phyloP scores from a whole-genome alignment of 805 yeast genomes.

The Yarrowia yakushimensis region DNA sequence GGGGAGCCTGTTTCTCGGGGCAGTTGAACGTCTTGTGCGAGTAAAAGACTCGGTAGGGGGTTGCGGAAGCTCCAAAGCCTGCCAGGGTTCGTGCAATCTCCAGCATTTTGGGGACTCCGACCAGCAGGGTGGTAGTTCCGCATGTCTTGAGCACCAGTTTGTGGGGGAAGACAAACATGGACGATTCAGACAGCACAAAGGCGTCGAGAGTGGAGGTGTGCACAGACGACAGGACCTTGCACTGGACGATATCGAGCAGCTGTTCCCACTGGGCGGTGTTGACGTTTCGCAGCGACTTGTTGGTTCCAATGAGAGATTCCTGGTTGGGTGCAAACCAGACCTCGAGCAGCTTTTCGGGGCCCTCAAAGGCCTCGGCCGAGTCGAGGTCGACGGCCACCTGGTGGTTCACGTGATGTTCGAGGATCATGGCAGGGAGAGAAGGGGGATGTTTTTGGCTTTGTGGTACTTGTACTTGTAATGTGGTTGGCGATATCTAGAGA shows the following conservation, averaged over 20 bases:
- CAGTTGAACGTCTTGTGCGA: conserved; percentile 91
- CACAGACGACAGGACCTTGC: conserved; percentile 81
- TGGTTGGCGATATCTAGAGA: neutral
- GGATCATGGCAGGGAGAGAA: neutral
- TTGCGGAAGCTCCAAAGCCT: conserved; percentile 41
- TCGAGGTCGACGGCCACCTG: conserved; percentile 74
- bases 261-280: conserved; percentile 65
- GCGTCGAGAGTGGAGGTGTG: conserved; percentile 69
- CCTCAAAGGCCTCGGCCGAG: conserved; percentile 91
- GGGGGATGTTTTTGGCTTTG: neutral
- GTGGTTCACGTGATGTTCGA: conserved; percentile 55
- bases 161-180: conserved; percentile 83
- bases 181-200: conserved; percentile 81
- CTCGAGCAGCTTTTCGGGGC: conserved; percentile 92
- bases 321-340: conserved; percentile 73
- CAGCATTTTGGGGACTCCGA: conserved; percentile 66
- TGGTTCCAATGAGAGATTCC: conserved; percentile 38
- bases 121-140: conserved; percentile 89
- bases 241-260: conserved; percentile 75
- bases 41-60: conserved; percentile 71
- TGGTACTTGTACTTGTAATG: no score
- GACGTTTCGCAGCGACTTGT: conserved; percentile 53
- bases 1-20: conserved; percentile 75
- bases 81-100: conserved; percentile 45
- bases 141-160: conserved; percentile 87